phyloP scores from a whole-genome alignment of 495 filamentous ascomycete species.

The Aspergillus coremiiformis region DNA sequence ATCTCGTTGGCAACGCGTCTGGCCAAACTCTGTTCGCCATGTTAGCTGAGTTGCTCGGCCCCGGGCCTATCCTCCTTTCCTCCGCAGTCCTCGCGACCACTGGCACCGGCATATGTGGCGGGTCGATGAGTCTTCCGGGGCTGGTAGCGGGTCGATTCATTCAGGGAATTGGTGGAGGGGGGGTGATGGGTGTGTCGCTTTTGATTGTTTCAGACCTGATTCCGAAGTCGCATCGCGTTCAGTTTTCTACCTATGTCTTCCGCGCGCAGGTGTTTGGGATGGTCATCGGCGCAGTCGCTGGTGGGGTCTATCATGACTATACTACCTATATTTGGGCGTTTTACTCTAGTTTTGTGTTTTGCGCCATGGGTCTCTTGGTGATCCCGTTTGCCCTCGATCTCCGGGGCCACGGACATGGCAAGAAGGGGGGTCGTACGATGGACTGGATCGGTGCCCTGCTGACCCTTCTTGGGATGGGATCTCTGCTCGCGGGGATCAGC shows the following conservation, averaged over 20 bases:
- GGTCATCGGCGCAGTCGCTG: constrained; percentile 31
- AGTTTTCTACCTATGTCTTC: constrained; percentile 33
- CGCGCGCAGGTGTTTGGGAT: constrained; percentile 30
- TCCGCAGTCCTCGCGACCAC: constrained; percentile 47
- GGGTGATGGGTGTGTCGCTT: constrained; percentile 55
- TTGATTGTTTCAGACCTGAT: constrained; percentile 61
- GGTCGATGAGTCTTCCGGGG: constrained; percentile 51
- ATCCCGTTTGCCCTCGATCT: constrained; percentile 33
- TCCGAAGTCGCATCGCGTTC: constrained; percentile 33
- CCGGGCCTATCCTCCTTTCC: constrained; percentile 40
- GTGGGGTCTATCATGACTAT: constrained; percentile 32
- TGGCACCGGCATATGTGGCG: constrained; percentile 52
- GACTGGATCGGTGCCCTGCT: constrained; percentile 34
- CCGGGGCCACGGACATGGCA: constrained; percentile 8
- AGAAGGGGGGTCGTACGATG: constrained; percentile 21
- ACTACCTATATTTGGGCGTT: constrained; percentile 36
- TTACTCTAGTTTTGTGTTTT: constrained; percentile 38
- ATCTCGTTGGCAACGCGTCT: constrained; percentile 31
- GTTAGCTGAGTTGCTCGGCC: constrained; percentile 35
- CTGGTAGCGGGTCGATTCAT: constrained; percentile 58
- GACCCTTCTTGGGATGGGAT: constrained; percentile 21
- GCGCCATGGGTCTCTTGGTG: constrained; percentile 26
- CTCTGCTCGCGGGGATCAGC: constrained; percentile 29
- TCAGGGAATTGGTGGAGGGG: constrained; percentile 69
- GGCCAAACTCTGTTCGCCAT: constrained; percentile 36